Evolutionary conservation across 108 stramenopile species (phyloP), one percentile per base, ranked within the genome.

Genomic region (Craspedostauros australis): DNA sequence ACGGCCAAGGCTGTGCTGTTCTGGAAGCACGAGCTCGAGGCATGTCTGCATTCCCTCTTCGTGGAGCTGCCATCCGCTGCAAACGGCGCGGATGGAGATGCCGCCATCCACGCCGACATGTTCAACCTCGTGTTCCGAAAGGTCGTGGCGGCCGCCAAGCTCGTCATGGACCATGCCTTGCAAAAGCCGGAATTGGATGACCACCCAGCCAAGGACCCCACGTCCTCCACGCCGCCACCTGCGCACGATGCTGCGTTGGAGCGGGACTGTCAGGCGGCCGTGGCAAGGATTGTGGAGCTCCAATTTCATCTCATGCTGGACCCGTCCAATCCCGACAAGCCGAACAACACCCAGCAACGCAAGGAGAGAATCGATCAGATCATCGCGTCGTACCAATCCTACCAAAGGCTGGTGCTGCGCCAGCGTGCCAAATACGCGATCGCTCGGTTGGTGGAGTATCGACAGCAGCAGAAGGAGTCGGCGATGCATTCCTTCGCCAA

Each of bases 371-470:
- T 28, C 42, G 4, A 55, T 31, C 19, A 74, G 29, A 63, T 73
- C 38, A 55, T 76, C 38, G 57, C 70, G 1, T 43, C 51, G 3
- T 90, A 90, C 46, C 49, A 66, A 12, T 47, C 66, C 29, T 86
- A 84, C 52, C 88, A 90, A 67, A 50, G 77, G 40, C 66, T 75
- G 52, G 72, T 80, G 15, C 50, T 90, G 8, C 81, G 84, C 22
- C 50, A 75, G 24, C 73, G 88, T 12, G 62, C 75, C 53, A 86
- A 81, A 56, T 82, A 77, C 3, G 69, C 79, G 19, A 84, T 90
- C 52, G 77, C 80, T 5, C 38, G 61, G 64, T 50, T 74, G 48
- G 60, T 61, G 79, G 62, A 57, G 51, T 39, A 60, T 54, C 57
- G 82, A 69, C 36, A 64, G 22, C 25, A 30, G 33, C 45, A 50